A percentile compares a stretch with the other conserved stretches of the same genome.
These are phyloP conservation scores for Eragrostis tef DNA, from an alignment of 202 grass and related monocot genomes.

Conservation along the genomic window DNA sequence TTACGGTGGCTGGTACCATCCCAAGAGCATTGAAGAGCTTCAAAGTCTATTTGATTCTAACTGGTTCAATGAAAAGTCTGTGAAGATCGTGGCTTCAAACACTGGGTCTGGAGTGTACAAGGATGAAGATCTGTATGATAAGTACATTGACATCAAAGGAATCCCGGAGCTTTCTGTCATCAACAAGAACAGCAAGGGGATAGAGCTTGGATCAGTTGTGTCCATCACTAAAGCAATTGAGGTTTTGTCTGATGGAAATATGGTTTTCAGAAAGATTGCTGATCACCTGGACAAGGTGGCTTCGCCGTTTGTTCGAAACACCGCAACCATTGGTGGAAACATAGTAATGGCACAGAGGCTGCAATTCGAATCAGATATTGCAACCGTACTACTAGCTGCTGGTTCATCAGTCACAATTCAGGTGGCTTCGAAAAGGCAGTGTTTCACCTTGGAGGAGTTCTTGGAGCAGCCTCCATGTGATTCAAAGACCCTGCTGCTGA, in stretches of 20 bases:
- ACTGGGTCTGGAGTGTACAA: conserved; percentile 77
- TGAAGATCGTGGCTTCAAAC: conserved; percentile 75
- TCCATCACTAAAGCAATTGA: conserved; percentile 72
- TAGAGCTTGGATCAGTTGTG: conserved; percentile 70
- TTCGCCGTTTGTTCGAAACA: conserved; percentile 73
- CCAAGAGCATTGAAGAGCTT: conserved; percentile 60
- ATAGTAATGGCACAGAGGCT: conserved; percentile 70
- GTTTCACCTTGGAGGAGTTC: conserved; percentile 67
- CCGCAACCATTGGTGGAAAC: conserved; percentile 74
- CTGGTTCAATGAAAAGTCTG: conserved; percentile 36
- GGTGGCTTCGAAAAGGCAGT: conserved; percentile 46
- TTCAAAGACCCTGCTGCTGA: conserved; percentile 59
- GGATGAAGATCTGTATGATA: conserved; percentile 67
- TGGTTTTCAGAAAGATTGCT: conserved; percentile 64
- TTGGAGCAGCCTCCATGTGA: conserved; percentile 62
- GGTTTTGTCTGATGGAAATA: conserved; percentile 50
- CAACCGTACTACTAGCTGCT: conserved; percentile 63
- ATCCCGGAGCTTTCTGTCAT: conserved; percentile 66
- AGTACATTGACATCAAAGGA: conserved; percentile 66
- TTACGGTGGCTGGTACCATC: conserved; percentile 54
- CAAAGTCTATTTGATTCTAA: conserved; percentile 45
- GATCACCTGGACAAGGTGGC: conserved; percentile 76
- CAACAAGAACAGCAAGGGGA: conserved; percentile 53
- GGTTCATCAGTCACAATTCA: conserved; percentile 55
- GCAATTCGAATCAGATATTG: conserved; percentile 60